phyloP scores from a whole-genome alignment of 495 filamentous ascomycete genomes.

The Thermochaetoides thermophila region DNA sequence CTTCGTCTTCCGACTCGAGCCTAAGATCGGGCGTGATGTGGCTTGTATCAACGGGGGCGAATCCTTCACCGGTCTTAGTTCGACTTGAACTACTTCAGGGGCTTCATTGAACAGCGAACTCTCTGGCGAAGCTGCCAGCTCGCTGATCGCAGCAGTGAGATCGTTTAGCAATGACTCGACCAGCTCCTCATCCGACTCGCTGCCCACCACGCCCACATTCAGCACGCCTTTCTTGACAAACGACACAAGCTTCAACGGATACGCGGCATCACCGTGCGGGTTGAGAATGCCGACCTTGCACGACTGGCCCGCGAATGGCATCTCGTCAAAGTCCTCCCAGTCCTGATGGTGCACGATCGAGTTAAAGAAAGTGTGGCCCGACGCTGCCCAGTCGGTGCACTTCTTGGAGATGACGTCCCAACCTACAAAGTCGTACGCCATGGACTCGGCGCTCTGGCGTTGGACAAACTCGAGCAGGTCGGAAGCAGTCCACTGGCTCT shows the following conservation, averaged over 20 bases:
- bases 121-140: too few species aligned
- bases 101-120: too few species aligned
- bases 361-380: slow-evolving; percentile 22
- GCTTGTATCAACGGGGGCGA: too few species aligned
- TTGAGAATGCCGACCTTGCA: slow-evolving; percentile 3
- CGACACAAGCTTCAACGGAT: slow-evolving; percentile 3
- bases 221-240: slow-evolving; percentile 1
- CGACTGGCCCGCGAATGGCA: slow-evolving; percentile 14
- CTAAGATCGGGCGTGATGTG: too few species aligned
- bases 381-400: slow-evolving; percentile 13
- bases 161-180: too few species aligned
- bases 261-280: slow-evolving; percentile 4
- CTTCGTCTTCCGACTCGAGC: too few species aligned
- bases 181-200: too few species aligned
- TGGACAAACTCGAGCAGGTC: slow-evolving; percentile 24
- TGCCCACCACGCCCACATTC: slow-evolving; percentile 6
- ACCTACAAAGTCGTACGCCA: slow-evolving; percentile 23
- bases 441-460: slow-evolving; percentile 23
- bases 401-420: not conserved
- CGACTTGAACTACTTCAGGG: too few species aligned
- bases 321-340: slow-evolving; percentile 26
- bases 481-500: slow-evolving; percentile 7
- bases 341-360: slow-evolving; percentile 31
- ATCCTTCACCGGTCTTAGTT: too few species aligned
- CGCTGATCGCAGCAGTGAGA: too few species aligned